phyloP scores from a whole-genome alignment of 1,284 basidiomycete species.

The Leccinum solheimii region DNA sequence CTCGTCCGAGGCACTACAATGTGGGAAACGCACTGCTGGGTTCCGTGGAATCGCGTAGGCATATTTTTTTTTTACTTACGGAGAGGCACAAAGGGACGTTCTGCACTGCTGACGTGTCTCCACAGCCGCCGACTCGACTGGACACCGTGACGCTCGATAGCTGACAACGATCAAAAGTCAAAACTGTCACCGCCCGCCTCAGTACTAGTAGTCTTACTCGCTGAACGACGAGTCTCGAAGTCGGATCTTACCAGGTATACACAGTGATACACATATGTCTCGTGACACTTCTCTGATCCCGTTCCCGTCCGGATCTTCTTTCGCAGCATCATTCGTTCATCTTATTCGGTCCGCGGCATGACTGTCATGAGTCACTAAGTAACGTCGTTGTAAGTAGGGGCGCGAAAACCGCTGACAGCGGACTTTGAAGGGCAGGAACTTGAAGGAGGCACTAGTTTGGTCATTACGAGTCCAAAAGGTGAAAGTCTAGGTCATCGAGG shows the following conservation, averaged over 20 bases:
- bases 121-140: background rate
- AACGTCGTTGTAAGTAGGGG: background rate
- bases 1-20: background rate
- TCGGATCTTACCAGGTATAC: constrained; percentile 22
- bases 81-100: background rate
- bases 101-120: constrained; percentile 3
- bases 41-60: background rate
- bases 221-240: background rate
- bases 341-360: constrained; percentile 24
- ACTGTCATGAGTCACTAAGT: background rate
- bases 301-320: constrained; percentile 25
- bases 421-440: background rate
- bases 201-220: no score
- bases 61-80: background rate
- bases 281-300: background rate
- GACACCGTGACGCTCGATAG: background rate
- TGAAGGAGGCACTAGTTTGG: background rate
- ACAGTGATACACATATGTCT: constrained; percentile 4
- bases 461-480: background rate
- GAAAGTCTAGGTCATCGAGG: background rate
- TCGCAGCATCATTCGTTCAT: background rate
- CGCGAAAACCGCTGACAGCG: background rate
- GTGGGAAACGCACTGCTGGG: background rate
- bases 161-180: background rate
- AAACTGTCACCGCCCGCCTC: no score